Evolutionary conservation across 306 rosid genomes (phyloP), one percentile per base, ranked within the genome.

Genomic region (Vachellia collinsii): DNA sequence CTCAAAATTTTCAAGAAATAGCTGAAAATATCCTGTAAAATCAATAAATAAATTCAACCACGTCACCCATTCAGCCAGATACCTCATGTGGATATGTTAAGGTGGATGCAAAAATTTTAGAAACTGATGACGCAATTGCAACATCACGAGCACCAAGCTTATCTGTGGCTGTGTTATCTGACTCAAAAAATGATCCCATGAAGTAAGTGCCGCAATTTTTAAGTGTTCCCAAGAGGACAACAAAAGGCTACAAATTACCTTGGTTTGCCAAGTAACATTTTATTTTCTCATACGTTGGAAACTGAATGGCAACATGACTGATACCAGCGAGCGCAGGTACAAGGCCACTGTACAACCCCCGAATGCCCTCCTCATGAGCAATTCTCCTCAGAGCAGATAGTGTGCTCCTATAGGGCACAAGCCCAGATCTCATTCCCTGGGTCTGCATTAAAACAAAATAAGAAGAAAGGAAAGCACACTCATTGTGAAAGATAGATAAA

Each of bases 41-140:
- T 54, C 48, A 38, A 70, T 12, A 59, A 19, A 68, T 37, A 51
- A 43, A 48, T 7, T 37, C 17, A 54, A 47, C 37, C 9, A n/a
- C 34, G 25, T 65, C 13, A 71, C 38, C 43, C 78, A 67, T 29
- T 74, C 79, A 34, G 61, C 50, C n/a, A 34, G 46, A 77, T 71
- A 89, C 94, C 94, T 90, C 94, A 62, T 88, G 91, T 63, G 92
- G 94, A 83, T 90, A 90, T 39, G 94, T 90, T 83, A 87, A 84
- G 6, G 91, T 85, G 29, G 94, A 91, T 17, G 92, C 94, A 81
- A 91, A 89, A 70, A 88, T 85, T 82, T 91, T 87, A 77, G 94
- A 87, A 72, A 91, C 84, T 9, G 91, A 87, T 12, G 91, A 91
- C 62, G 94, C 92, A 74, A 89, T 85, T 34, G 94, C 94, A 64